Conservation (phyloP, 257 asterid species). For the Jacaranda copaia region DNA sequence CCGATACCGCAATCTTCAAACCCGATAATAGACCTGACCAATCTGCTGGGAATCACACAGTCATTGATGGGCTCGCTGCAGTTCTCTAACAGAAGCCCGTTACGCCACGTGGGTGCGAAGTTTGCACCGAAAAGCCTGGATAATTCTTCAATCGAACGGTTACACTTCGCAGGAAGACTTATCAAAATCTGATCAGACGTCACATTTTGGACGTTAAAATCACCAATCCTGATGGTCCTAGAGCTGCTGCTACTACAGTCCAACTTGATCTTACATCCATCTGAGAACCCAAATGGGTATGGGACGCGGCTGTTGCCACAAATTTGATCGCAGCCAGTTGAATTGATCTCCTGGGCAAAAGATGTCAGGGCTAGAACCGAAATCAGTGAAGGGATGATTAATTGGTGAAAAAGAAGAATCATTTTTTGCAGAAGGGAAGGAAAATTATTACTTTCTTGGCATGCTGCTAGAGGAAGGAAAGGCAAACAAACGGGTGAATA, state of each 20-base stretch:
- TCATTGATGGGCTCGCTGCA: slow-evolving; percentile 50
- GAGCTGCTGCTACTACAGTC: slow-evolving; percentile 37
- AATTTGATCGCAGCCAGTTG: slow-evolving; percentile 36
- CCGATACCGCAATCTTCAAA: slow-evolving; percentile 36
- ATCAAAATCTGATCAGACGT: slow-evolving; percentile 58
- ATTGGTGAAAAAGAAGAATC: slow-evolving; percentile 34
- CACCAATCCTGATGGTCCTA: slow-evolving; percentile 49
- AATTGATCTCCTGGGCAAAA: slow-evolving; percentile 22
- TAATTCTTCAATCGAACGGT: slow-evolving; percentile 59
- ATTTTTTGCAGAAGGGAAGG: slow-evolving; percentile 24
- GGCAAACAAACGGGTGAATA: neutral
- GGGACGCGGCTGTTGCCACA: slow-evolving; percentile 47
- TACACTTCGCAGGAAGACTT: slow-evolving; percentile 56
- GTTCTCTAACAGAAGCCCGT: slow-evolving; percentile 59
- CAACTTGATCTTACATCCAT: slow-evolving; percentile 56
- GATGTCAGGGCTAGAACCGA: slow-evolving; percentile 36
- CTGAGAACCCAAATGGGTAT: slow-evolving; percentile 77
- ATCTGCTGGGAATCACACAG: slow-evolving; percentile 52
- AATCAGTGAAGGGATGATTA: slow-evolving; percentile 28
- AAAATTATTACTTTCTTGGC: slow-evolving; percentile 26
- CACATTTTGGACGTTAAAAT: slow-evolving; percentile 50
- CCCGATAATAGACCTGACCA: slow-evolving; percentile 33
- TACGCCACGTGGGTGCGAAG: slow-evolving; percentile 65
- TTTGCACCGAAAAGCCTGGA: slow-evolving; percentile 39
- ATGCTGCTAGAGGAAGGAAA: slow-evolving; percentile 11